These are phyloP conservation scores for Eragrostis tef DNA, from an alignment of 202 grass and related monocot species.

Conservation along the genomic window DNA sequence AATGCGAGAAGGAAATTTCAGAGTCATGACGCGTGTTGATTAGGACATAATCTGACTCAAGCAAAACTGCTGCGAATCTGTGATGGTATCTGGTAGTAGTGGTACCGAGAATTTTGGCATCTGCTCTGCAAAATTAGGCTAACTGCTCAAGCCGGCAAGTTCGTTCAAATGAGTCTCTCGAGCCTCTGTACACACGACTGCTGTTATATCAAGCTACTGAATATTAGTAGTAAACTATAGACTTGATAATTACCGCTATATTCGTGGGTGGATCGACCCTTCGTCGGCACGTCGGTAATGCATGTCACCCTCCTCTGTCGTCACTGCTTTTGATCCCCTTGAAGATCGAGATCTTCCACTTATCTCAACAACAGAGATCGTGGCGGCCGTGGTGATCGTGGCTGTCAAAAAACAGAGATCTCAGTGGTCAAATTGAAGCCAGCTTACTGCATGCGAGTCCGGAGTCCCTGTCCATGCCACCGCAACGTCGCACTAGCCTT, in stretches of 20 bases:
- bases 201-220: not conserved
- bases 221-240: not conserved
- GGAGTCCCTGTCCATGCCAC: slow-evolving; percentile 20
- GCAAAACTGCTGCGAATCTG: not conserved
- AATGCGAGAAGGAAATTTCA: not conserved
- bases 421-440: not conserved
- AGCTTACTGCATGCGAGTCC: not conserved
- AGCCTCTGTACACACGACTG: not conserved
- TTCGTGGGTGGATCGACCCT: not conserved
- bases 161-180: not conserved
- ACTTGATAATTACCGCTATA: not conserved
- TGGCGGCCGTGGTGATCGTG: slow-evolving; percentile 1
- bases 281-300: slow-evolving; percentile 41
- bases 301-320: slow-evolving; percentile 40
- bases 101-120: not conserved
- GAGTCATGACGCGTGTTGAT: not conserved
- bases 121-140: not conserved
- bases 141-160: not conserved
- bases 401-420: slow-evolving; percentile 26
- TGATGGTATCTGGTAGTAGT: not conserved
- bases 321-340: slow-evolving; percentile 15
- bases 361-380: not conserved
- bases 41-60: slow-evolving; percentile 21
- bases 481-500: not conserved
- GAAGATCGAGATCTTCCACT: slow-evolving; percentile 32